Evolutionary conservation across 139 green algal species (phyloP), one percentile per base, ranked within the genome.

Genomic region (Desmodesmus armatus): DNA sequence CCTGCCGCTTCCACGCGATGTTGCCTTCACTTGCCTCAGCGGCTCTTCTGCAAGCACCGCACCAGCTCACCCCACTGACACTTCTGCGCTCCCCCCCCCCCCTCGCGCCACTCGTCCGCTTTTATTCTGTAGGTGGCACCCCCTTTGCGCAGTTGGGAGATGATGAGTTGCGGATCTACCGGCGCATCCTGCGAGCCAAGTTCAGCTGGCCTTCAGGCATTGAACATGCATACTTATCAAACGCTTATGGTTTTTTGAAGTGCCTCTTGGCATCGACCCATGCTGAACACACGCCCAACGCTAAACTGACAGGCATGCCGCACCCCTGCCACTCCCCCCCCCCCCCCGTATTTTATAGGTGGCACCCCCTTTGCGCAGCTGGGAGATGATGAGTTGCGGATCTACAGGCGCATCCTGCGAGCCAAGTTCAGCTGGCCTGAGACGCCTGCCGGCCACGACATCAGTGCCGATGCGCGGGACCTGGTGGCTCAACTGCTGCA

Each of bases 111-210:
- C n/a, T n/a, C n/a, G n/a, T n/a, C n/a, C n/a, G n/a, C n/a, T n/a
- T n/a, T n/a, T n/a, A n/a, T n/a, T n/a, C n/a, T n/a, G n/a, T n/a
- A 71, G 83, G 83, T 77, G 47, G 31, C 53, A 89, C 89, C 3
- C 91, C 89, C 3, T 91, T 92, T 87, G 83, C 88, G 19, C 84
- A 76, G 62, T 60, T 87, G 9, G 88, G 88, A 3, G 89, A 96
- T 73, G 89, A 93, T 43, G 92, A 94, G 88, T 84, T 93, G 78
- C 73, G 71, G 25, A 93, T 95, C 49, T 94, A 93, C 90, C 70
- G 82, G 40, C 83, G 79, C 51, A 93, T 95, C 83, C 82, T 78
- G 40, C 88, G 73, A 25, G 84, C 31, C 35, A 78, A 73, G 25
- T 86, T 86, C 21, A 31, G 55, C 49, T 94, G 90, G 85, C 90